Conservation (phyloP, 2,329 filamentous ascomycete genomes). For the Penicillium sp. region DNA sequence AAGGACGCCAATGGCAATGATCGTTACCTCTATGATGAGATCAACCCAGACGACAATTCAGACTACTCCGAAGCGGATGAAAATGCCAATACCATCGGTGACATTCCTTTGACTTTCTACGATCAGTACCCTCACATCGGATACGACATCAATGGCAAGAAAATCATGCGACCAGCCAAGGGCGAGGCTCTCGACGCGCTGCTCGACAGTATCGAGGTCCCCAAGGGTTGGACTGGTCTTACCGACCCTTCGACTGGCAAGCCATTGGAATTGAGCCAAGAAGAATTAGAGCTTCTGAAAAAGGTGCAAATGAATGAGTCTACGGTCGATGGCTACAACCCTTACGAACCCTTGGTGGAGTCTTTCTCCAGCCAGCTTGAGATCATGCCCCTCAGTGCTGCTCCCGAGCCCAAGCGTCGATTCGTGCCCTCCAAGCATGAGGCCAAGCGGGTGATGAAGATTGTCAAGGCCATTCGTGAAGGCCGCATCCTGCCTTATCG, state of each 20-base stretch:
- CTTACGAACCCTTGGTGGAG: slow-evolving; percentile 88
- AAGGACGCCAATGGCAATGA: slow-evolving; percentile 85
- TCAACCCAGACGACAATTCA: slow-evolving; percentile 91
- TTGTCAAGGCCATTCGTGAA: slow-evolving; percentile 91
- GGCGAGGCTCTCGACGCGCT: slow-evolving; percentile 89
- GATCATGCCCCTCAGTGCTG: slow-evolving; percentile 88
- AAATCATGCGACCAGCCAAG: slow-evolving; percentile 90
- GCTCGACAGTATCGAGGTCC: slow-evolving; percentile 91
- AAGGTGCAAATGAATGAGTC: slow-evolving; percentile 85
- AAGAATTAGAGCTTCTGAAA: slow-evolving; percentile 82
- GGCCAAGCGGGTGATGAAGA: slow-evolving; percentile 91
- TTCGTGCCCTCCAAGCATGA: slow-evolving; percentile 97
- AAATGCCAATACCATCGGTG: slow-evolving; percentile 82
- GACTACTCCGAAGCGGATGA: slow-evolving; percentile 83
- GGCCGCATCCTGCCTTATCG: slow-evolving; percentile 89
- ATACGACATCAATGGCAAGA: slow-evolving; percentile 98
- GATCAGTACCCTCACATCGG: slow-evolving; percentile 97
- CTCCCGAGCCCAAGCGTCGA: slow-evolving; percentile 90
- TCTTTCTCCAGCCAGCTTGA: slow-evolving; percentile 90
- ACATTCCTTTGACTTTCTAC: slow-evolving; percentile 92
- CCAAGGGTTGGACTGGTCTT: slow-evolving; percentile 93
- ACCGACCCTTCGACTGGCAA: slow-evolving; percentile 93
- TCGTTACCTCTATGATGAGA: slow-evolving; percentile 87
- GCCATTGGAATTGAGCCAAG: slow-evolving; percentile 75
- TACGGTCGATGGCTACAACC: slow-evolving; percentile 82